Evolutionary conservation across 768 basidiomycete species (phyloP).

Genomic region (Collybia sordida): DNA sequence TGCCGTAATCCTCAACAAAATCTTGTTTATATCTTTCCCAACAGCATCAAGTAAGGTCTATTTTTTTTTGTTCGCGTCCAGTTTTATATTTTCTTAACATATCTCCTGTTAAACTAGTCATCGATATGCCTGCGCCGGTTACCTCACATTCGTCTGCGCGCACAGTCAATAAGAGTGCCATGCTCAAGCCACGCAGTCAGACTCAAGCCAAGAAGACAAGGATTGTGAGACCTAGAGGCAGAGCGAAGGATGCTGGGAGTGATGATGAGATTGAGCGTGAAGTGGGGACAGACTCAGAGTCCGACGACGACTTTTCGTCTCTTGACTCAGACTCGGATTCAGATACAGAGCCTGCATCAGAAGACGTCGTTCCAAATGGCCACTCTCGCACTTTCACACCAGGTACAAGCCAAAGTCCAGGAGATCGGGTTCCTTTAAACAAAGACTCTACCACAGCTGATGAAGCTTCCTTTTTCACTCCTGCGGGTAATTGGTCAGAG

Average conservation of each 20-base stretch:
- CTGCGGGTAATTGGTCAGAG: conserved; percentile 72
- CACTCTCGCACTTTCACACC: conserved; percentile 63
- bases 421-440: conserved; percentile 32
- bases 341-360: conserved; percentile 68
- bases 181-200: conserved; percentile 32
- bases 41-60: conserved; percentile 34
- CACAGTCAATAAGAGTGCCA: conserved; percentile 25
- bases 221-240: conserved; percentile 60
- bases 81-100: conserved; percentile 10
- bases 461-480: conserved; percentile 51
- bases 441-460: conserved; percentile 27
- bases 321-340: conserved; percentile 63
- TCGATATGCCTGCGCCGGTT: conserved; percentile 47
- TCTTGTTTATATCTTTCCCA: background rate
- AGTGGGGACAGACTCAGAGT: conserved; percentile 69
- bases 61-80: conserved; percentile 9
- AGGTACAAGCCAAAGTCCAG: conserved; percentile 63
- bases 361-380: conserved; percentile 52
- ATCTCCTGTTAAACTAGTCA: conserved; percentile 20
- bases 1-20: conserved; percentile 14
- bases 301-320: conserved; percentile 61
- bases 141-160: conserved; percentile 33
- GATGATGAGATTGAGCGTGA: conserved; percentile 81
- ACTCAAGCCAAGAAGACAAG: conserved; percentile 40
- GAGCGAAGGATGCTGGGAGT: conserved; percentile 59